A percentile compares a stretch with the other conserved stretches of the same genome.
Evolutionary conservation across 164 flowering plant species (phyloP).

Genomic region (Vitis amurensis): DNA sequence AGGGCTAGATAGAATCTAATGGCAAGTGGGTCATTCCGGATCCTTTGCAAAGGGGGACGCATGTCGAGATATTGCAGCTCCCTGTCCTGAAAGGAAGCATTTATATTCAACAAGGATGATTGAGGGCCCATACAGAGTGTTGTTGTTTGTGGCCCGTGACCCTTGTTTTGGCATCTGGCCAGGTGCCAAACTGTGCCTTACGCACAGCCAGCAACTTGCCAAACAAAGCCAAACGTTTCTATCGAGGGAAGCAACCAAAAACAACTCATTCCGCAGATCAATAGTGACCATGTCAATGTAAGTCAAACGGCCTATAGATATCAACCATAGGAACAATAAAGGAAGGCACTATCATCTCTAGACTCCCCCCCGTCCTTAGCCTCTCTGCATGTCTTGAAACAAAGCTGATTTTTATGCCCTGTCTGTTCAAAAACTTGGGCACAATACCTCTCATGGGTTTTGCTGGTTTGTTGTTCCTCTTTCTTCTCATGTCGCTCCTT

Average conservation of each 20-base stretch:
- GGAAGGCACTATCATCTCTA: background rate
- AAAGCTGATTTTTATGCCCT: too few relatives aligned
- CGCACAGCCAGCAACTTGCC: background rate
- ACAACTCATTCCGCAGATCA: background rate
- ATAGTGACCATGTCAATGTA: background rate
- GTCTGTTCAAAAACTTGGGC: background rate
- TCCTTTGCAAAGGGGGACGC: background rate
- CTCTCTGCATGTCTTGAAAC: too few relatives aligned
- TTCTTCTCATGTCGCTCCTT: slow-evolving; percentile 15
- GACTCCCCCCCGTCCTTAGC: too few relatives aligned
- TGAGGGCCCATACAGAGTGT: background rate
- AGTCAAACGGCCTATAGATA: background rate
- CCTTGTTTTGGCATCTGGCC: slow-evolving; percentile 10
- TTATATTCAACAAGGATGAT: background rate
- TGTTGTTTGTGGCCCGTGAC: slow-evolving; percentile 18
- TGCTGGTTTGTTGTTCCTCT: slow-evolving; percentile 12
- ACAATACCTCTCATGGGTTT: slow-evolving; percentile 25
- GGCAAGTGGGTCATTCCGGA: background rate
- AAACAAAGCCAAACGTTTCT: slow-evolving; percentile 5
- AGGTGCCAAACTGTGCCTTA: slow-evolving; percentile 14
- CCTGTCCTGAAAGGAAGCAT: too few relatives aligned
- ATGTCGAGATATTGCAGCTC: background rate
- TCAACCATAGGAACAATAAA: background rate
- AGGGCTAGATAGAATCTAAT: background rate
- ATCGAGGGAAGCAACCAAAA: background rate